These are phyloP conservation scores for Tetrapisispora phaffii DNA, from an alignment of 805 yeast species.

Conservation along the genomic window DNA sequence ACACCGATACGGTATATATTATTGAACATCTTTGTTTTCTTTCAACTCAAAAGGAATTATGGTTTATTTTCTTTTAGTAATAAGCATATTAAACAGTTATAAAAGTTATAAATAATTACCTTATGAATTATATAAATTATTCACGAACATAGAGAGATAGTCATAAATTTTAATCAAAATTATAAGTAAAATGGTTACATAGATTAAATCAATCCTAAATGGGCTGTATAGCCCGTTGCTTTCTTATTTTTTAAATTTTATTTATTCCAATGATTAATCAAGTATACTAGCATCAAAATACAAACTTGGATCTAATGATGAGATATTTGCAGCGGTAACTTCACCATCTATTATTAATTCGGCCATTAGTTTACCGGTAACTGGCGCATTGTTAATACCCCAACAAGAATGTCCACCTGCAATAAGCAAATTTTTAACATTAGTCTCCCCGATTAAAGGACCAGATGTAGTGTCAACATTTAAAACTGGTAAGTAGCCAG, in stretches of 20 bases:
- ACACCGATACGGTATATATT: too few species aligned
- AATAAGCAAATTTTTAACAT: constrained; percentile 63
- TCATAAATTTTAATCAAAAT: constrained; percentile 32
- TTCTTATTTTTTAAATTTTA: constrained; percentile 52
- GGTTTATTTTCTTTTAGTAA: too few species aligned
- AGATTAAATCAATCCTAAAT: constrained; percentile 74
- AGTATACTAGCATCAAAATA: constrained; percentile 62
- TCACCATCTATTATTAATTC: constrained; percentile 80
- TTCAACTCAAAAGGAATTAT: too few species aligned
- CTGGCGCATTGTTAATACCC: constrained; percentile 98
- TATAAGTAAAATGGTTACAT: not conserved
- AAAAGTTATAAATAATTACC: too few species aligned
- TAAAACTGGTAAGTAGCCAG: constrained; percentile 89
- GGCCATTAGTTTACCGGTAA: constrained; percentile 87
- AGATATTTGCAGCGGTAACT: constrained; percentile 64
- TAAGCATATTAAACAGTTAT: not conserved
- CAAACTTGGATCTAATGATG: constrained; percentile 74
- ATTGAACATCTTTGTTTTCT: too few species aligned
- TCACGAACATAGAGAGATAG: constrained; percentile 55
- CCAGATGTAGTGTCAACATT: constrained; percentile 90
- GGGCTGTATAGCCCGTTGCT: constrained; percentile 53
- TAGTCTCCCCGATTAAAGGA: constrained; percentile 89
- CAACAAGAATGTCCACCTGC: constrained; percentile 97
- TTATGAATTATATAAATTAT: too few species aligned
- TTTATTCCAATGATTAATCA: not conserved